Conservation (phyloP, 441 rosid genomes). For the Raphanus hybrid region DNA sequence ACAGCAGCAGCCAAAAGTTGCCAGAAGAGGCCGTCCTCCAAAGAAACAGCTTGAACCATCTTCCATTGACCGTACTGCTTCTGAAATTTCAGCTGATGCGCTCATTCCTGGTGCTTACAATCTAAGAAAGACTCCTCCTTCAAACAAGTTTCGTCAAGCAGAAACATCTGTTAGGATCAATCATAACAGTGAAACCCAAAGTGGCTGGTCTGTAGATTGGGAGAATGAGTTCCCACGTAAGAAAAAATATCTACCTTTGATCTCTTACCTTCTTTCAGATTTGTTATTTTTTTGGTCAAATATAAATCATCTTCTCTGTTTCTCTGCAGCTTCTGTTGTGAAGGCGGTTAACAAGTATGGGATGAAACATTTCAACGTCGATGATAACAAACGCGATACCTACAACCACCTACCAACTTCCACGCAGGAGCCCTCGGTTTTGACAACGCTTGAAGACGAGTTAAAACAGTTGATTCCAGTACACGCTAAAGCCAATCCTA, state of each 20-base stretch:
- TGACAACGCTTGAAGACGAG: slow-evolving; percentile 59
- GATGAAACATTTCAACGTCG: slow-evolving; percentile 64
- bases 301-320: slow-evolving; percentile 21
- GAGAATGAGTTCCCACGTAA: slow-evolving; percentile 80
- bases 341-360: slow-evolving; percentile 74
- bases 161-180: slow-evolving; percentile 50
- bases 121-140: slow-evolving; percentile 56
- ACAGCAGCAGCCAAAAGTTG: slow-evolving; percentile 53
- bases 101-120: slow-evolving; percentile 60
- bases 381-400: slow-evolving; percentile 74
- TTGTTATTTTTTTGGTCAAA: not conserved
- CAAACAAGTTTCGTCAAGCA: slow-evolving; percentile 51
- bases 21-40: slow-evolving; percentile 86
- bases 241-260: not conserved
- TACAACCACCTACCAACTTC: slow-evolving; percentile 52
- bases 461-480: slow-evolving; percentile 68
- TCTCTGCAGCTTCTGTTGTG: slow-evolving; percentile 68
- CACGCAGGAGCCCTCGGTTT: slow-evolving; percentile 50
- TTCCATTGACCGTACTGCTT: slow-evolving; percentile 53
- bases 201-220: slow-evolving; percentile 63
- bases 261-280: not conserved
- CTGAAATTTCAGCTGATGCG: slow-evolving; percentile 64
- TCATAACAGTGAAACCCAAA: slow-evolving; percentile 52
- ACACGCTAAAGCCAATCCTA: slow-evolving; percentile 26
- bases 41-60: slow-evolving; percentile 64